Evolutionary conservation across 805 yeast genomes (phyloP).

Genomic region (Saccharomycopsis synnaedendra): DNA sequence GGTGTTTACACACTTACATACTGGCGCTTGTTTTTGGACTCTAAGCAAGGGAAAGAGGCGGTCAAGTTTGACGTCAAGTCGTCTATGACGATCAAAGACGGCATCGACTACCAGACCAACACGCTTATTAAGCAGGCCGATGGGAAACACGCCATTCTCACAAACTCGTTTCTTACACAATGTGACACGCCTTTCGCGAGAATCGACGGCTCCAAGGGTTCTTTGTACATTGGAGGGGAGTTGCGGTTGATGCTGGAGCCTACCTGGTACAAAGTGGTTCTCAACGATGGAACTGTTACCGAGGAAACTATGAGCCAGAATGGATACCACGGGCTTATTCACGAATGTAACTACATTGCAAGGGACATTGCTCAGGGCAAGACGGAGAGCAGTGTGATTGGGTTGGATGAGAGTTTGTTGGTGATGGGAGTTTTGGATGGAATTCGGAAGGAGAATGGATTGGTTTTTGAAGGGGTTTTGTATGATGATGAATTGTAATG

Average conservation of each 20-base stretch:
- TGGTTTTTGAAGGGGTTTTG: slow-evolving; percentile 27
- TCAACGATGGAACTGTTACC: slow-evolving; percentile 19
- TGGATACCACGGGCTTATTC: slow-evolving; percentile 37
- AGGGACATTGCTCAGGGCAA: slow-evolving; percentile 30
- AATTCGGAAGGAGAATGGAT: slow-evolving; percentile 31
- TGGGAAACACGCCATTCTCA: slow-evolving; percentile 31
- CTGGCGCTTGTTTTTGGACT: slow-evolving; percentile 29
- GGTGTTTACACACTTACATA: slow-evolving; percentile 43
- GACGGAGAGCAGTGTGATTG: slow-evolving; percentile 26
- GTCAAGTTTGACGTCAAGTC: slow-evolving; percentile 19
- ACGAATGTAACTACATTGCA: slow-evolving; percentile 46
- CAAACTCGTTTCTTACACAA: slow-evolving; percentile 18
- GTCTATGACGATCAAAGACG: slow-evolving; percentile 27
- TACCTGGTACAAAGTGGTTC: slow-evolving; percentile 23
- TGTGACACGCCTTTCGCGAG: slow-evolving; percentile 2
- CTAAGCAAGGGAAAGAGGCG: slow-evolving; percentile 23
- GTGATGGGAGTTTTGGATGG: slow-evolving; percentile 39
- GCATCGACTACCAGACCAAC: slow-evolving; percentile 32
- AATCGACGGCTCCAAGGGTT: slow-evolving; percentile 11
- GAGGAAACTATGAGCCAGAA: slow-evolving; percentile 24
- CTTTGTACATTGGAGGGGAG: slow-evolving; percentile 14
- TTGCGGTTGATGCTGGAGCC: slow-evolving; percentile 18
- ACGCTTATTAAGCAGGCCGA: slow-evolving; percentile 27
- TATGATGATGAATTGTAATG: slow-evolving; percentile 4
- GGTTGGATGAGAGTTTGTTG: slow-evolving; percentile 34